Evolutionary conservation across 768 basidiomycete species (phyloP).

Genomic region (Tubosaeta sp.): DNA sequence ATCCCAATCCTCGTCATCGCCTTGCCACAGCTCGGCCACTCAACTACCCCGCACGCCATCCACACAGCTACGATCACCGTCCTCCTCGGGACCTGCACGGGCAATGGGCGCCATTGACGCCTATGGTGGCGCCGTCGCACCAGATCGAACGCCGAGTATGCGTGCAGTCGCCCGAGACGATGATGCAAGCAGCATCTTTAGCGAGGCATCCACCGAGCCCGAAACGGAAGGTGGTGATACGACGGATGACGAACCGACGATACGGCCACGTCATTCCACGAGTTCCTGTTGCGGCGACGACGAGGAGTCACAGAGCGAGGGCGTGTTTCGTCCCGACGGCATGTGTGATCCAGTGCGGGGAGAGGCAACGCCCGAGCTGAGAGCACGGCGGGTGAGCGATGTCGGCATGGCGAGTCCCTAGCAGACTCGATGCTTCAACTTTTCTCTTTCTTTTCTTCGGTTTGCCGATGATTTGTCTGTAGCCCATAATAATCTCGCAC

Average conservation of each 20-base stretch:
- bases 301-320: constrained; percentile 32
- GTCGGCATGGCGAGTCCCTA: constrained; percentile 31
- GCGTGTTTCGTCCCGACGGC: constrained; percentile 21
- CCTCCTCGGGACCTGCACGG: constrained; percentile 36
- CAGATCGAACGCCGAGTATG: constrained; percentile 27
- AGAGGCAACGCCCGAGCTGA: constrained; percentile 30
- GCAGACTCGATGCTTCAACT: not conserved
- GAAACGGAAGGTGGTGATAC: constrained; percentile 55
- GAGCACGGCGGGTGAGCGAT: constrained; percentile 30
- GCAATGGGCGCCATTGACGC: constrained; percentile 56
- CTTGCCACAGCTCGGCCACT: constrained; percentile 18
- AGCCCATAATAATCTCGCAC: constrained; percentile 22
- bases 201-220: constrained; percentile 43
- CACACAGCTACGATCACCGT: constrained; percentile 16
- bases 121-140: constrained; percentile 40
- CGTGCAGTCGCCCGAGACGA: constrained; percentile 27
- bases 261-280: constrained; percentile 47
- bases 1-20: constrained; percentile 32
- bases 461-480: constrained; percentile 17
- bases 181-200: constrained; percentile 31
- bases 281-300: constrained; percentile 37
- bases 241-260: constrained; percentile 83
- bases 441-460: not conserved
- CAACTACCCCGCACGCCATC: constrained; percentile 19
- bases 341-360: constrained; percentile 16